A percentile compares a stretch with the other conserved stretches of the same genome.
These are phyloP conservation scores for Camellia sinensis DNA, from an alignment of 148 eudicot species.

Conservation along the genomic window DNA sequence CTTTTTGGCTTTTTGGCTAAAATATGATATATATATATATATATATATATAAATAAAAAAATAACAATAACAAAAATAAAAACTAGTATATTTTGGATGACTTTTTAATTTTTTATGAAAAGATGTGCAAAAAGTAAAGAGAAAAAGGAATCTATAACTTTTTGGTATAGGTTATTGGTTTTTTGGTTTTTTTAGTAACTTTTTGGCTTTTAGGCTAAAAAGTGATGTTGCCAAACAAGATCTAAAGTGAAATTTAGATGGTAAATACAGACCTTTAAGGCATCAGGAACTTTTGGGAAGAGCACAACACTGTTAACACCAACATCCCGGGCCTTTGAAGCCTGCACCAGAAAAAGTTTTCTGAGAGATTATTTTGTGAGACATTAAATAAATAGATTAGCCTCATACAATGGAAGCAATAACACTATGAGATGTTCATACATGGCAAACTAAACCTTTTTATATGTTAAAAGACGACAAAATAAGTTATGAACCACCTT, in stretches of 20 bases:
- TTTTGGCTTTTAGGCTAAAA: too few species aligned
- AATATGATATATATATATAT: too few species aligned
- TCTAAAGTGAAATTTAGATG: neutral
- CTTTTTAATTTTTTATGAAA: too few species aligned
- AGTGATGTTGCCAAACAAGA: too few species aligned
- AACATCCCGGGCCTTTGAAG: conserved; percentile 83
- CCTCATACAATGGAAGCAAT: conserved; percentile 1
- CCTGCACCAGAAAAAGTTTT: conserved; percentile 37
- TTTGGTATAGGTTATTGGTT: too few species aligned
- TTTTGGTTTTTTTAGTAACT: too few species aligned
- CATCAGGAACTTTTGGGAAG: conserved; percentile 98
- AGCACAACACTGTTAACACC: conserved; percentile 89
- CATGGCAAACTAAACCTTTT: neutral
- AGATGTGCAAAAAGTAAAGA: too few species aligned
- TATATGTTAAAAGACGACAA: neutral
- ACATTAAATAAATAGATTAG: neutral
- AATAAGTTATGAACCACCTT: neutral
- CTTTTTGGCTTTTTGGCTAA: too few species aligned
- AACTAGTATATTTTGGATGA: too few species aligned
- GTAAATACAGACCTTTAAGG: conserved; percentile 64
- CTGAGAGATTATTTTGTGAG: neutral
- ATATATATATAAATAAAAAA: too few species aligned
- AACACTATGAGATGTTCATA: neutral
- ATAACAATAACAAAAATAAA: too few species aligned
- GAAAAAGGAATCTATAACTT: too few species aligned